These are phyloP conservation scores for Exophiala viscosa DNA, from an alignment of 2,329 filamentous ascomycete genomes.

Conservation along the genomic window DNA sequence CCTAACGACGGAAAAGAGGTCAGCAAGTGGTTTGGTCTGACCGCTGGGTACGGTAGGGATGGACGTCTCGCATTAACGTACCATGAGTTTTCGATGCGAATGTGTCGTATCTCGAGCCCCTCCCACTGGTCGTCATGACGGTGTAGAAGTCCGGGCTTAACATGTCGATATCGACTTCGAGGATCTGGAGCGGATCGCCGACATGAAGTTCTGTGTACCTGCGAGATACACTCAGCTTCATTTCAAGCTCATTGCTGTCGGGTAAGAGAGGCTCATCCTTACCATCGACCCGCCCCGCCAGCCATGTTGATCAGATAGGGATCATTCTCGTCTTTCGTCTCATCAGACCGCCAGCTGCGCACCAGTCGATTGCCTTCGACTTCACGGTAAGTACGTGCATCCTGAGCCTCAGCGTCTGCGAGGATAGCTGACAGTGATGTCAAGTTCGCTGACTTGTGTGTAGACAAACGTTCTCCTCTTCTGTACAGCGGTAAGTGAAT, in stretches of 20 bases:
- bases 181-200: constrained; percentile 27
- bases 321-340: constrained; percentile 23
- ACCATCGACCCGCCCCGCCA: constrained; percentile 9
- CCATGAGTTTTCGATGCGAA: constrained; percentile 29
- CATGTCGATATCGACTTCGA: constrained; percentile 34
- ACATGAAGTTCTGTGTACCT: constrained; percentile 31
- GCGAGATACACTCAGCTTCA: background rate
- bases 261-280: background rate
- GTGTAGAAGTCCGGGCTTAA: constrained; percentile 33
- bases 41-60: too few species aligned
- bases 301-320: constrained; percentile 18
- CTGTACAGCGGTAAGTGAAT: constrained; percentile 23
- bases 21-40: background rate
- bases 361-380: constrained; percentile 32
- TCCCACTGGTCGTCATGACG: constrained; percentile 30
- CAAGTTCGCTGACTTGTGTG: constrained; percentile 25
- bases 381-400: constrained; percentile 29
- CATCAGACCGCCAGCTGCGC: constrained; percentile 27
- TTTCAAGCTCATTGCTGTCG: too few species aligned
- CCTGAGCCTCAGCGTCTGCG: constrained; percentile 26
- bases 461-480: constrained; percentile 20
- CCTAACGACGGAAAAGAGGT: constrained; percentile 10
- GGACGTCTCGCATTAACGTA: constrained; percentile 15
- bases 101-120: constrained; percentile 31
- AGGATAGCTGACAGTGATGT: constrained; percentile 27